Evolutionary conservation across 768 basidiomycete genomes (phyloP).

Genomic region (Mycena alexandri): DNA sequence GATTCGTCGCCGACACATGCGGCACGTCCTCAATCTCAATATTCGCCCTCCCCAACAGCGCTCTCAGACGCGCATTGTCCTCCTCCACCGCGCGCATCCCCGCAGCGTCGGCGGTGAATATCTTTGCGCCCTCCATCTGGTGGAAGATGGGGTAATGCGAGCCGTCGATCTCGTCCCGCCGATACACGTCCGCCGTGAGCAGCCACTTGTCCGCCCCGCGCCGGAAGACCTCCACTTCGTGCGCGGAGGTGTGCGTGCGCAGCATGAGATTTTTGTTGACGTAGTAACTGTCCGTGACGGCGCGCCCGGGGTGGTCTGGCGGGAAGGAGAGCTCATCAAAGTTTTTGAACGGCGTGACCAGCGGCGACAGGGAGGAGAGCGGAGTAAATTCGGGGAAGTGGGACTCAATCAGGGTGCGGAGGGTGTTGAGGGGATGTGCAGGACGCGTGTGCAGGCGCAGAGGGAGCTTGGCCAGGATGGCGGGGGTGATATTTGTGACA

Average conservation of each 20-base stretch:
- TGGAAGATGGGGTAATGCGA: conserved; percentile 99
- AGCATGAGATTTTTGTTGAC: conserved; percentile 92
- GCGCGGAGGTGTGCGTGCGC: conserved; percentile 97
- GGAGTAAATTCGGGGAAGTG: conserved; percentile 84
- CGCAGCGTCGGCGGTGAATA: conserved; percentile 72
- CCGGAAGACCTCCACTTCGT: conserved; percentile 93
- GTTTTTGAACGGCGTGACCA: conserved; percentile 92
- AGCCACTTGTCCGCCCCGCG: conserved; percentile 86
- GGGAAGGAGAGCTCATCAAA: conserved; percentile 98
- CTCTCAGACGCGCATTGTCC: conserved; percentile 75
- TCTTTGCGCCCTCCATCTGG: conserved; percentile 95
- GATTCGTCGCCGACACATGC: conserved; percentile 79
- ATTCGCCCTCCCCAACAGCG: conserved; percentile 74
- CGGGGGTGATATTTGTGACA: conserved; percentile 86
- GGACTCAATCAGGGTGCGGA: conserved; percentile 85
- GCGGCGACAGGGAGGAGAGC: conserved; percentile 83
- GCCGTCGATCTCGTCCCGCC: conserved; percentile 97
- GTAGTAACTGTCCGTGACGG: conserved; percentile 95
- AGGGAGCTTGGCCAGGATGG: conserved; percentile 86
- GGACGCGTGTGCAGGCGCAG: conserved; percentile 81
- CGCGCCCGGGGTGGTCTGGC: conserved; percentile 91
- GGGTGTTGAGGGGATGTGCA: conserved; percentile 88
- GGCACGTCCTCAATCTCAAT: conserved; percentile 92
- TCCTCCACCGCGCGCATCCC: conserved; percentile 74
- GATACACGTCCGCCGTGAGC: conserved; percentile 95